Percentiles rank a stretch among this genome's conserved stretches.
phyloP scores from a whole-genome alignment of 1,284 basidiomycete species.

The Vanrija sp. region DNA sequence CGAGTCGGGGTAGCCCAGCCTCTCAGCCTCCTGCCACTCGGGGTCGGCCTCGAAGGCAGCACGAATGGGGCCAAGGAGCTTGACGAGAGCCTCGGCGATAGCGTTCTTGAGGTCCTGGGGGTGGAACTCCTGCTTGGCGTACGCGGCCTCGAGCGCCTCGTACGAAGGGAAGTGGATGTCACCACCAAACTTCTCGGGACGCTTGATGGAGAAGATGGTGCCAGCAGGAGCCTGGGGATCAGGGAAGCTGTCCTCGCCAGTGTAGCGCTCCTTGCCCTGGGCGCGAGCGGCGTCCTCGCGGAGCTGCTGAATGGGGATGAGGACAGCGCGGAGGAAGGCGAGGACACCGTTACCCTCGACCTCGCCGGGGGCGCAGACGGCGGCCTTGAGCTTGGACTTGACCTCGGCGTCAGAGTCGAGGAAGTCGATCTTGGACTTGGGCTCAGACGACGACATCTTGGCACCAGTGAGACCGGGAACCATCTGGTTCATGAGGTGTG shows the following conservation, averaged over 20 bases:
- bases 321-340: conserved; percentile 79
- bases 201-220: conserved; percentile 73
- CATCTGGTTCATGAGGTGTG: conserved; percentile 98
- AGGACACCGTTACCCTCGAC: conserved; percentile 85
- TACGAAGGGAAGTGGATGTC: conserved; percentile 70
- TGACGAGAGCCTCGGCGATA: conserved; percentile 72
- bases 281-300: conserved; percentile 56
- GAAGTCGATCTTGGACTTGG: conserved; percentile 97
- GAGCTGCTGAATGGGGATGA: conserved; percentile 81
- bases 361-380: conserved; percentile 94
- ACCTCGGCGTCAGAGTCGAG: conserved; percentile 81
- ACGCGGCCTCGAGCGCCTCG: conserved; percentile 69
- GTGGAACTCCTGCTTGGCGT: conserved; percentile 71
- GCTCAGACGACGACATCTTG: conserved; percentile 99
- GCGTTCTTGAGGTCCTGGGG: conserved; percentile 85
- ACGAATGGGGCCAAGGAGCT: conserved; percentile 78
- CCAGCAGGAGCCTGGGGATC: conserved; percentile 68
- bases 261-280: conserved; percentile 33
- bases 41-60: conserved; percentile 68
- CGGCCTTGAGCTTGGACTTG: conserved; percentile 84
- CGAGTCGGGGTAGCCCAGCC: conserved; percentile 78
- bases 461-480: conserved; percentile 90
- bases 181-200: conserved; percentile 81
- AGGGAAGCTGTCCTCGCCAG: conserved; percentile 57
- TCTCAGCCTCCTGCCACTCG: conserved; percentile 77